Percentiles rank a stretch among this genome's conserved stretches.
These are phyloP conservation scores for Melastoma malabathricum DNA, from an alignment of 345 rosid species.

Conservation along the genomic window DNA sequence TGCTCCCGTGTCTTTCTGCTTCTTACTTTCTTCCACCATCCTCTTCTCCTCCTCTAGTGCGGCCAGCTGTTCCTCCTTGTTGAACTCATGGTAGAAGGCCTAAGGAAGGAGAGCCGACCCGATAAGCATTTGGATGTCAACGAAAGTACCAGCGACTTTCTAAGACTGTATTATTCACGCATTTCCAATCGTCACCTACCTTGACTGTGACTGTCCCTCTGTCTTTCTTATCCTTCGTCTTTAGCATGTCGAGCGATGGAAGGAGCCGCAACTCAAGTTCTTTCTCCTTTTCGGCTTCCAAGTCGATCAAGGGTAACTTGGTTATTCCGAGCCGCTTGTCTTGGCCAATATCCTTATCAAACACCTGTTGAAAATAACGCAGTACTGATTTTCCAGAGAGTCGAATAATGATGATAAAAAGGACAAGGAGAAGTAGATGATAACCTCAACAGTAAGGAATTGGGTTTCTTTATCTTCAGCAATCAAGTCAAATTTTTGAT, in stretches of 20 bases:
- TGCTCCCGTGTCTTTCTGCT: constrained; percentile 78
- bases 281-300: constrained; percentile 41
- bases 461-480: constrained; percentile 97
- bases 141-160: background rate
- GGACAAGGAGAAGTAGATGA: constrained; percentile 1
- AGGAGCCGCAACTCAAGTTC: constrained; percentile 53
- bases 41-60: constrained; percentile 87
- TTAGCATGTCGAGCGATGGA: constrained; percentile 77
- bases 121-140: background rate
- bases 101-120: constrained; percentile 6
- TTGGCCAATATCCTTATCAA: constrained; percentile 82
- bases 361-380: constrained; percentile 39
- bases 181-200: constrained; percentile 24
- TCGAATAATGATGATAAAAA: background rate
- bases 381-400: background rate
- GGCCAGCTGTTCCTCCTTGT: constrained; percentile 62
- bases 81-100: constrained; percentile 60
- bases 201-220: constrained; percentile 70
- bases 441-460: constrained; percentile 61
- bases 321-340: constrained; percentile 78
- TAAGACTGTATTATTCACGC: background rate
- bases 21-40: constrained; percentile 59
- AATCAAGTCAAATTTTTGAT: constrained; percentile 64
- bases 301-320: constrained; percentile 51
- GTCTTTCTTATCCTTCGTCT: constrained; percentile 89